Base-by-base conservation (phyloP, 345 rosid genomes). In the Gynandropsis gynandra region DNA sequence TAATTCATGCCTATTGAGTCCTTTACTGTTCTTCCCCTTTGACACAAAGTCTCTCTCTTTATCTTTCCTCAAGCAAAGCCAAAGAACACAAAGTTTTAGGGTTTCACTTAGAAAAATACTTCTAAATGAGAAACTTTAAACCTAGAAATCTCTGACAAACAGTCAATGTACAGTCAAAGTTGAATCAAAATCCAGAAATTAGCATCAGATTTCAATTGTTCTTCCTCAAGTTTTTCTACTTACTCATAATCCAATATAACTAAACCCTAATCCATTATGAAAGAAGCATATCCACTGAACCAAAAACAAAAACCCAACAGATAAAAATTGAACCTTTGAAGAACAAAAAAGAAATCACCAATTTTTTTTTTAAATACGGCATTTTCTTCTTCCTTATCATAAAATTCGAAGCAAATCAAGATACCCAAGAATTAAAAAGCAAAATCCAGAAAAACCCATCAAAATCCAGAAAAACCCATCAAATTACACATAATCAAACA, bases 131-230 rank as follows among this genome's bases (percentile, higher is more conserved):
- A 41, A 65, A 43, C 51, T 53, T 48, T 47, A 50, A 54, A 41
- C 35, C 62, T 34, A 21, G 35, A 39, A 41, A 14, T n/a, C 17
- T 19, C 15, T 10, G 29, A 64, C 42, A 56, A 56, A 50, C 42
- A 51, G 42, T 57, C 20, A 64, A 58, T 34, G 32, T 9, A 44
- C 40, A 57, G 47, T 57, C 29, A 24, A 24, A 24, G 29, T 2
- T 5, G 5, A 42, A 48, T 47, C 38, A 56, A 50, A 21, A 56
- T 33, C 44, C 35, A 43, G 36, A 29, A 62, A 62, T 34, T 13
- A 54, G 12, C 16, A 31, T 38, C 47, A 59, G 60, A 66, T 66
- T 61, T 59, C 56, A 54, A 27, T 35, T 5, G 34, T 16, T 39
- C 17, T 20, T 1, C 32, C 13, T 33, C n/a, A 38, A 18, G 47